Base-by-base conservation (phyloP, 2,329 filamentous ascomycete genomes). In the Diaporthe citriasiana region DNA sequence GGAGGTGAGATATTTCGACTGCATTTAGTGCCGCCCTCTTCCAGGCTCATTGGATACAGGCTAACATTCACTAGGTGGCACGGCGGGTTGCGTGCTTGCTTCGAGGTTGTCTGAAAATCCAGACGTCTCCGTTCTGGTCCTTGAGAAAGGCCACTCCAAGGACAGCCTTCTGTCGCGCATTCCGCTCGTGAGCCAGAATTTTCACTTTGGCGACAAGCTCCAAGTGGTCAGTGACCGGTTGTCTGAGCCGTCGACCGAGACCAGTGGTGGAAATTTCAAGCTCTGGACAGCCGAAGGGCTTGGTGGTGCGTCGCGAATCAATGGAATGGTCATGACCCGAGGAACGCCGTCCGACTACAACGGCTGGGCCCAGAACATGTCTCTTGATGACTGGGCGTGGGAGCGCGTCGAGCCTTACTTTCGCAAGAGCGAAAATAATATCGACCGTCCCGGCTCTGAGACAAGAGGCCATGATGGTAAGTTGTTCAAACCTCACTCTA, bases 61-160 rank as follows among this genome's bases (percentile, higher is more conserved):
- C n/a, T n/a, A n/a, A n/a, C n/a, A n/a, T n/a, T n/a, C n/a, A n/a
- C n/a, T n/a, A 51, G 85, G 86, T 40, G 86, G 87, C 19, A 87
- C 86, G 2, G 85, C 86, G 30, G 86, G 86, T 35, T 86, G 85
- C 78, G 84, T 85, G 3, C 74, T 88, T 66, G 87, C 86, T 6
- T 84, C 84, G 38, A 82, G 86, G 47, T 80, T 88, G 1, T 82
- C 80, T 13, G 82, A 85, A 72, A 81, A 83, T 71, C 80, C 79
- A 15, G 71, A 77, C 22, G 79, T 82, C 25, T 80, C 78, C 0
- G 82, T 87, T 7, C 79, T 85, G 2, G 77, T 86, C 4, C 72
- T 86, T 15, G 83, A 85, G 74, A 81, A 79, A 38, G 82, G 82
- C 40, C 76, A 71, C 10, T 76, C 80, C 19, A 75, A 76, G 35